Conservation (phyloP, 495 filamentous ascomycete genomes). For the Delitschia confertaspora region DNA sequence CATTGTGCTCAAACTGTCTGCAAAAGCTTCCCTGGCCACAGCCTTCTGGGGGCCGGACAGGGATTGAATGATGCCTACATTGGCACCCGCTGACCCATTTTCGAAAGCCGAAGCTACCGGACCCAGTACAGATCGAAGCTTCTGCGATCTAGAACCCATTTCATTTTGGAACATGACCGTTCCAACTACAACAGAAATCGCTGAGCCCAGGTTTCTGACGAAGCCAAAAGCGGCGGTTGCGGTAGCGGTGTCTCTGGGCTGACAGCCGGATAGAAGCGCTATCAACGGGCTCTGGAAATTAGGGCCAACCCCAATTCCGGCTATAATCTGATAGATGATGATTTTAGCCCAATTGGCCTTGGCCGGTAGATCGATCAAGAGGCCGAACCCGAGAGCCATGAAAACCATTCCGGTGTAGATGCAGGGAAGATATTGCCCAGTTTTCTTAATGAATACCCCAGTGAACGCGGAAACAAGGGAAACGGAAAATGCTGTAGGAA, state of each 20-base stretch:
- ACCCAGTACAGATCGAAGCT: constrained; percentile 23
- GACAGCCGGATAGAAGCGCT: constrained; percentile 62
- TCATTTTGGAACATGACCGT: constrained; percentile 70
- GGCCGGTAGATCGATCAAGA: constrained; percentile 51
- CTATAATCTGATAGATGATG: constrained; percentile 54
- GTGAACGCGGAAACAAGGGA: constrained; percentile 55
- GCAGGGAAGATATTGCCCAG: constrained; percentile 45
- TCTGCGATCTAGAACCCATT: constrained; percentile 27
- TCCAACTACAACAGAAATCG: constrained; percentile 67
- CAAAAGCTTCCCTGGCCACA: constrained; percentile 36
- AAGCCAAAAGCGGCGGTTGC: constrained; percentile 72
- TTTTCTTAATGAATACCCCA: constrained; percentile 67
- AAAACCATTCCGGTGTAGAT: constrained; percentile 50
- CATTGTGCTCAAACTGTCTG: constrained; percentile 38
- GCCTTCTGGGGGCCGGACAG: constrained; percentile 32
- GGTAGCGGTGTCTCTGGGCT: constrained; percentile 59
- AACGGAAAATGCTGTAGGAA: constrained; percentile 64
- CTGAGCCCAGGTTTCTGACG: constrained; percentile 60
- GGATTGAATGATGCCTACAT: constrained; percentile 35
- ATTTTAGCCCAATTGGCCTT: constrained; percentile 49
- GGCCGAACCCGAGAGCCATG: constrained; percentile 56
- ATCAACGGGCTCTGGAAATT: constrained; percentile 71
- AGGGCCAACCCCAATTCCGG: constrained; percentile 57
- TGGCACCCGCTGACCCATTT: constrained; percentile 40
- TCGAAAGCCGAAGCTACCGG: constrained; percentile 33